phyloP scores from a whole-genome alignment of 2,329 filamentous ascomycete genomes.

The Cytospora schulzeri region DNA sequence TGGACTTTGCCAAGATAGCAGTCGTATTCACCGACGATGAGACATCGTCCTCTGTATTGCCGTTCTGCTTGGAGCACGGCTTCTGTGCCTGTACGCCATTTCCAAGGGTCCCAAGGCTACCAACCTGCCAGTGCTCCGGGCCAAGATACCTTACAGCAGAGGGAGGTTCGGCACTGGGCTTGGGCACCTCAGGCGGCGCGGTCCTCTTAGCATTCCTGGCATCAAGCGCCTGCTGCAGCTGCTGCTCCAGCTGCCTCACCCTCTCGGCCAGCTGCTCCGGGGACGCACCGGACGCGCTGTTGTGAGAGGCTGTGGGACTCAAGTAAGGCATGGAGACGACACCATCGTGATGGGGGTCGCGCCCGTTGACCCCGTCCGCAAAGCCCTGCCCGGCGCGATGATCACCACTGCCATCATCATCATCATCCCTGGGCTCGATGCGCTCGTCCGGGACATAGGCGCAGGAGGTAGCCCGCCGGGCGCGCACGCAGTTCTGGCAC shows the following conservation, averaged over 20 bases:
- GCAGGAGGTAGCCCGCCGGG: slow-evolving; percentile 38
- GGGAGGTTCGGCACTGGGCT: slow-evolving; percentile 43
- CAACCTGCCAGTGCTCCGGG: slow-evolving; percentile 30
- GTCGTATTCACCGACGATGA: slow-evolving; percentile 40
- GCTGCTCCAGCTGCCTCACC: slow-evolving; percentile 48
- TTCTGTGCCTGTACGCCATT: neutral
- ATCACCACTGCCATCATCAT: no score
- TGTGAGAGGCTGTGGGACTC: neutral
- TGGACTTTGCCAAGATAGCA: slow-evolving; percentile 54
- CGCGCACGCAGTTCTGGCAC: slow-evolving; percentile 45
- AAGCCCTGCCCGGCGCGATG: slow-evolving; percentile 4
- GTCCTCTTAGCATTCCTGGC: slow-evolving; percentile 23
- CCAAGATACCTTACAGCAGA: slow-evolving; percentile 42
- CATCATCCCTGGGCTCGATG: slow-evolving; percentile 15
- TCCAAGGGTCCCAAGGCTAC: neutral
- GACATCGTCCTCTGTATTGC: neutral
- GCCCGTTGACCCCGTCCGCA: slow-evolving; percentile 4
- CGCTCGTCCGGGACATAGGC: slow-evolving; percentile 36
- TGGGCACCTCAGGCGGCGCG: slow-evolving; percentile 31
- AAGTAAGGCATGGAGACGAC: slow-evolving; percentile 12
- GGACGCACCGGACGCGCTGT: neutral
- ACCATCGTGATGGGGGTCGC: slow-evolving; percentile 7
- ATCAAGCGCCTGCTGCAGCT: slow-evolving; percentile 37
- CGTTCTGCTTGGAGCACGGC: neutral
- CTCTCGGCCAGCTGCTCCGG: slow-evolving; percentile 37